Evolutionary conservation across 2,329 filamentous ascomycete species (phyloP).

Genomic region (Moelleriella libera): DNA sequence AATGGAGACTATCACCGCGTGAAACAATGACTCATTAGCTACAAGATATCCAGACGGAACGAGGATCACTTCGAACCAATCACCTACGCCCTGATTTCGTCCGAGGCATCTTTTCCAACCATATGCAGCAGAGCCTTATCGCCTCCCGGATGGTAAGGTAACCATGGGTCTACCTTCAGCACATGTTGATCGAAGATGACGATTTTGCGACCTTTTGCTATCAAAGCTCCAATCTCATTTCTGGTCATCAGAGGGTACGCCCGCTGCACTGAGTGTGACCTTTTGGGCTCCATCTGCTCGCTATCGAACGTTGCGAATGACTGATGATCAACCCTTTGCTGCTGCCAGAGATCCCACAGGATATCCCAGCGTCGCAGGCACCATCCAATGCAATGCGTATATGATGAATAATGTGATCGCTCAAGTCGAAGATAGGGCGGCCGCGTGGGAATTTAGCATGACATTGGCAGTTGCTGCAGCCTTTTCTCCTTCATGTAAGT

Average conservation of each 20-base stretch:
- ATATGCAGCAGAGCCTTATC: constrained; percentile 85
- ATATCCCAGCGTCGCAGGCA: too few relatives aligned
- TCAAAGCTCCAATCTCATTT: constrained; percentile 49
- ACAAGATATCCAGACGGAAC: neutral
- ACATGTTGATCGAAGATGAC: constrained; percentile 72
- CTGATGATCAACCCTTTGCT: too few relatives aligned
- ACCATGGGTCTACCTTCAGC: constrained; percentile 77
- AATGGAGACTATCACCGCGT: constrained; percentile 55
- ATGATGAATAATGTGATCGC: too few relatives aligned
- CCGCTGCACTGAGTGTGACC: neutral
- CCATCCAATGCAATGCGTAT: too few relatives aligned
- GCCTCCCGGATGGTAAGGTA: constrained; percentile 82
- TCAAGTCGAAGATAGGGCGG: too few relatives aligned
- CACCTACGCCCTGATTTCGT: constrained; percentile 77
- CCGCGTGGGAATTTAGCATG: too few relatives aligned
- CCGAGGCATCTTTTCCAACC: constrained; percentile 86
- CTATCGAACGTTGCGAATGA: neutral
- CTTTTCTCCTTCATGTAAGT: too few relatives aligned
- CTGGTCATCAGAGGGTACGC: constrained; percentile 22
- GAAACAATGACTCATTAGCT: neutral
- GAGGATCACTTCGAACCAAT: constrained; percentile 1
- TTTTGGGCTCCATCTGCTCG: neutral
- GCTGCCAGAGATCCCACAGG: too few relatives aligned
- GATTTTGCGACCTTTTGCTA: constrained; percentile 67
- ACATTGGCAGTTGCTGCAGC: too few relatives aligned